A percentile compares a stretch with the other conserved stretches of the same genome.
Conservation (phyloP, 257 asterid genomes). For the Schizonepeta tenuifolia region DNA sequence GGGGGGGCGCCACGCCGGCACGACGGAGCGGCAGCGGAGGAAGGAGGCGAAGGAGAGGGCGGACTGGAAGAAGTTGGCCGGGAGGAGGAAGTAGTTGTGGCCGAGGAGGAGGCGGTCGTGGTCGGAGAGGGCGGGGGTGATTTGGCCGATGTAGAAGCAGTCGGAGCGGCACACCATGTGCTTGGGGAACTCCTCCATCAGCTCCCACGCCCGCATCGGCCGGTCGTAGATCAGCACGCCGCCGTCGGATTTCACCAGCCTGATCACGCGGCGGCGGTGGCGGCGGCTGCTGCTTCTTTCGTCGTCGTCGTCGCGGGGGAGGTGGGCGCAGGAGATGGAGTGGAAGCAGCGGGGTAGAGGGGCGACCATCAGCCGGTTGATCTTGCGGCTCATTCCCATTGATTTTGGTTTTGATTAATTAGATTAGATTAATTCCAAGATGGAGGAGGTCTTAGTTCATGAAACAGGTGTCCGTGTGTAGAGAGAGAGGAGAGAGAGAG, state of each 20-base stretch:
- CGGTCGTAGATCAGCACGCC: slow-evolving; percentile 46
- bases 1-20: slow-evolving; percentile 28
- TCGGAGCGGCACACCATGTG: slow-evolving; percentile 63
- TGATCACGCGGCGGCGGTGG: slow-evolving; percentile 26
- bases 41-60: slow-evolving; percentile 48
- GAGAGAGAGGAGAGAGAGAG: not conserved
- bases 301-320: slow-evolving; percentile 20
- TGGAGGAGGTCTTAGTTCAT: slow-evolving; percentile 9
- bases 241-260: slow-evolving; percentile 47
- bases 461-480: not conserved
- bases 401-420: not conserved
- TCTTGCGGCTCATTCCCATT: slow-evolving; percentile 35
- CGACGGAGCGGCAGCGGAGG: slow-evolving; percentile 37
- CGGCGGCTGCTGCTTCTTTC: not conserved
- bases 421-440: not conserved
- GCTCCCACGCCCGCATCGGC: slow-evolving; percentile 42
- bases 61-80: slow-evolving; percentile 51
- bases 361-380: slow-evolving; percentile 33
- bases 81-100: slow-evolving; percentile 55
- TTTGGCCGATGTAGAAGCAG: slow-evolving; percentile 59
- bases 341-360: slow-evolving; percentile 46
- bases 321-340: slow-evolving; percentile 44
- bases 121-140: slow-evolving; percentile 46
- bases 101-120: slow-evolving; percentile 52
- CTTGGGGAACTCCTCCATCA: slow-evolving; percentile 56